These are phyloP conservation scores for Aurinia saxatilis DNA, from an alignment of 345 rosid species.

Conservation along the genomic window DNA sequence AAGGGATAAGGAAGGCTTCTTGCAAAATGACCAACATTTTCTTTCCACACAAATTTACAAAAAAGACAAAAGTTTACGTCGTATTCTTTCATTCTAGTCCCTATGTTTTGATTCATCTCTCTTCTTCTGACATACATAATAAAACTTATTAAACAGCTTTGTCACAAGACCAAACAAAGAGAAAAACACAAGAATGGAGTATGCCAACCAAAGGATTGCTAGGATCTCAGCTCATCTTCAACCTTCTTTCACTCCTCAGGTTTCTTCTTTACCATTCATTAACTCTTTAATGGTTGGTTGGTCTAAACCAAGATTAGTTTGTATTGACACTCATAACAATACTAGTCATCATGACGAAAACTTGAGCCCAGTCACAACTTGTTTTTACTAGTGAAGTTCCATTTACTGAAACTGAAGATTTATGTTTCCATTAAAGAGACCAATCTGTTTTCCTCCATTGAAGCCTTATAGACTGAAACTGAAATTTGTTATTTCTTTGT, in stretches of 20 bases:
- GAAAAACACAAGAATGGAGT: constrained; percentile 41
- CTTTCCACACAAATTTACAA: constrained; percentile 42
- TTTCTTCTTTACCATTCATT: constrained; percentile 6
- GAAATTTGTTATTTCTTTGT: not conserved
- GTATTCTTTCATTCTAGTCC: constrained; percentile 37
- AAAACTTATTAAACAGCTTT: not conserved
- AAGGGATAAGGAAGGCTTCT: constrained; percentile 41
- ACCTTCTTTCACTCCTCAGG: constrained; percentile 48
- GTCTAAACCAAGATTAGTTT: not conserved
- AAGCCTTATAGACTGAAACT: not conserved
- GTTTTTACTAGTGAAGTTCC: not conserved
- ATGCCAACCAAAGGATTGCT: constrained; percentile 52
- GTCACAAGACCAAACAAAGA: constrained; percentile 2
- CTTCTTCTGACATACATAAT: constrained; percentile 4
- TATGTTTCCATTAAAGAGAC: not conserved
- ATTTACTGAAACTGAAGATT: not conserved
- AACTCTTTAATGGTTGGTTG: not conserved
- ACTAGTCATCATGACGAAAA: not conserved
- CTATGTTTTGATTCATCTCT: constrained; percentile 26
- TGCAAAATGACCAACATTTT: constrained; percentile 15
- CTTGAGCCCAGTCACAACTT: not conserved
- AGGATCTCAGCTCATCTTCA: constrained; percentile 56
- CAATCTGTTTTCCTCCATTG: not conserved
- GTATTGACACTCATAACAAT: not conserved
- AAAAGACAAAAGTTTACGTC: constrained; percentile 26